Evolutionary conservation across 2,329 filamentous ascomycete genomes (phyloP).

Genomic region (Claviceps sp.): DNA sequence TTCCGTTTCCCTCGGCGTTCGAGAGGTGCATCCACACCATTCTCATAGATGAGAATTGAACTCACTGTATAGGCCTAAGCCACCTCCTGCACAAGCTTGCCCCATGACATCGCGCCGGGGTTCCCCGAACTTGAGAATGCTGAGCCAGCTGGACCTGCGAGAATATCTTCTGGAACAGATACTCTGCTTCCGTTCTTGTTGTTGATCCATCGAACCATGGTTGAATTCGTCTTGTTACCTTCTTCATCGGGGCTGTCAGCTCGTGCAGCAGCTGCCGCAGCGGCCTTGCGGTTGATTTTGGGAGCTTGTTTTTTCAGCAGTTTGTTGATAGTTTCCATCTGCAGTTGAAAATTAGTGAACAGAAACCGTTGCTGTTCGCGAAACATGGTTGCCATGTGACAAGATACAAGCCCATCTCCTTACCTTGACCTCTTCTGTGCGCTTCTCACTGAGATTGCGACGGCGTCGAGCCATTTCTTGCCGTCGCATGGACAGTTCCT

Average conservation of each 20-base stretch:
- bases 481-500: constrained; percentile 48
- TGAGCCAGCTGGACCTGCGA: constrained; percentile 47
- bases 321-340: constrained; percentile 89
- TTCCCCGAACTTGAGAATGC: constrained; percentile 34
- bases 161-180: constrained; percentile 54
- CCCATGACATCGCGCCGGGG: constrained; percentile 16
- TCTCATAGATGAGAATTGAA: not conserved
- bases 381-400: too few relatives aligned
- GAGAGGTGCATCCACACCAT: not conserved
- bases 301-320: constrained; percentile 76
- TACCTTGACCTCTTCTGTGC: constrained; percentile 52
- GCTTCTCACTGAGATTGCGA: constrained; percentile 50
- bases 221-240: constrained; percentile 37
- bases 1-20: not conserved
- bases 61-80: constrained; percentile 16
- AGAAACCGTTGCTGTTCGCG: not conserved
- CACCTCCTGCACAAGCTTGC: constrained; percentile 44
- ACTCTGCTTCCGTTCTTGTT: constrained; percentile 49
- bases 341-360: constrained; percentile 1
- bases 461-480: constrained; percentile 49
- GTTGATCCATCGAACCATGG: constrained; percentile 60
- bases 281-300: constrained; percentile 49
- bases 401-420: constrained; percentile 4
- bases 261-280: constrained; percentile 25
- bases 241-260: constrained; percentile 36